Evolutionary conservation across 306 rosid species (phyloP), one percentile per base, ranked within the genome.

Genomic region (Rubus idaeus): DNA sequence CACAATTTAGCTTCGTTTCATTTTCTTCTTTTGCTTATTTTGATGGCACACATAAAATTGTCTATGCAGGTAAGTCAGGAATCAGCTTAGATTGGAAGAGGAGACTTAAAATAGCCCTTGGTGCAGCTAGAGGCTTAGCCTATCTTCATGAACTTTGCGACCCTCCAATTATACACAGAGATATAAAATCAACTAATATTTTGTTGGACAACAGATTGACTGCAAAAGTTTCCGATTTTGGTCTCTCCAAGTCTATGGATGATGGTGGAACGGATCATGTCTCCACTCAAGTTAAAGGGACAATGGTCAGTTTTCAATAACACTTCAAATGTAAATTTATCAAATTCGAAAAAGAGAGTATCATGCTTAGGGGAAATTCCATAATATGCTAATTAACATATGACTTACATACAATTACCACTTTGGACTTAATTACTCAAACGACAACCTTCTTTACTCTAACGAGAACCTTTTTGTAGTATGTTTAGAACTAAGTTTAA

Each of bases 211-310:
- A 90, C 6, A 74, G 45, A 61, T 75, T 90, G 66, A 86, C 75
- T 52, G 94, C 97, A 39, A 94, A 90, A 85, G 96, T 94, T 11
- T 75, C 92, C 14, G 98, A 94, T 80, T 94, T 94, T 73, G 98
- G 98, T 69, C 90, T 90, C 83, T 94, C 88, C 72, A 94, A 91
- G 78, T 93, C 85, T 40, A 73, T 89, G 75, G 78, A 77, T 44
- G 93, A 91, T 18, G 71, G 78, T 75, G 89, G 75, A 46, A 88
- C 47, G 47, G 92, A 79, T 66, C 86, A 91, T 52, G 45, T 91
- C 63, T 83, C 91, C 55, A 90, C 96, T 61, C 94, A 84, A 87
- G 97, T 94, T 75, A 93, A 89, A 87, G 95, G 95, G 12, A 93
- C 97, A 82, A 78, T 81, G 79, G 98, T 88, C 35, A 20, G 91